These are phyloP conservation scores for Celoporthe dispersa DNA, from an alignment of 2,329 filamentous ascomycete genomes.

Conservation along the genomic window DNA sequence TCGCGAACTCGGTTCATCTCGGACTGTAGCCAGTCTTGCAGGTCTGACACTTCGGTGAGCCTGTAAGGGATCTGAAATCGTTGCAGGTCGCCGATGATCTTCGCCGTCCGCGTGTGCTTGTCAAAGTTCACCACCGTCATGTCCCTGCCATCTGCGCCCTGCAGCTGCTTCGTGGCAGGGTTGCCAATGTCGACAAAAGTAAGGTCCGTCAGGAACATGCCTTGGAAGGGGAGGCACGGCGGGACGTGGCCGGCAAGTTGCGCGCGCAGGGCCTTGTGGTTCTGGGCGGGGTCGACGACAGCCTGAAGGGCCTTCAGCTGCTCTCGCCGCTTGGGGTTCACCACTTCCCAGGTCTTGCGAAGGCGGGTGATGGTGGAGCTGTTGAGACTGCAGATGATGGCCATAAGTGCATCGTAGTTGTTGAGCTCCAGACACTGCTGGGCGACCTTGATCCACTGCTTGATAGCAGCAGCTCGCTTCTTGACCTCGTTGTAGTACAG, in stretches of 20 bases:
- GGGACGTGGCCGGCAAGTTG: conserved; percentile 85
- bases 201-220: conserved; percentile 94
- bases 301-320: conserved; percentile 77
- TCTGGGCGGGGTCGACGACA: conserved; percentile 88
- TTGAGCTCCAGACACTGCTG: conserved; percentile 84
- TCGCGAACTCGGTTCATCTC: conserved; percentile 79
- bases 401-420: conserved; percentile 97
- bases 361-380: conserved; percentile 88
- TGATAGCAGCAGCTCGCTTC: conserved; percentile 87
- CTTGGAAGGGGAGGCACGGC: conserved; percentile 92
- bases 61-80: conserved; percentile 94
- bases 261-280: conserved; percentile 84
- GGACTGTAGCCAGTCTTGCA: conserved; percentile 90
- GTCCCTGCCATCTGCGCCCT: conserved; percentile 51
- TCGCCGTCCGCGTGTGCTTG: conserved; percentile 92
- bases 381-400: conserved; percentile 92
- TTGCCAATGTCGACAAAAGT: conserved; percentile 97
- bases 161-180: conserved; percentile 78
- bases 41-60: conserved; percentile 78
- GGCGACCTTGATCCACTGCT: conserved; percentile 97
- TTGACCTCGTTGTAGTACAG: conserved; percentile 87
- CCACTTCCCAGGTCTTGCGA: conserved; percentile 87
- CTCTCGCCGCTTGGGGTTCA: conserved; percentile 82
- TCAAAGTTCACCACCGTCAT: conserved; percentile 95
- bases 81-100: conserved; percentile 94